These are phyloP conservation scores for Dichotomocladium elegans DNA, from an alignment of 371 early-diverging fungal genomes.

Conservation along the genomic window DNA sequence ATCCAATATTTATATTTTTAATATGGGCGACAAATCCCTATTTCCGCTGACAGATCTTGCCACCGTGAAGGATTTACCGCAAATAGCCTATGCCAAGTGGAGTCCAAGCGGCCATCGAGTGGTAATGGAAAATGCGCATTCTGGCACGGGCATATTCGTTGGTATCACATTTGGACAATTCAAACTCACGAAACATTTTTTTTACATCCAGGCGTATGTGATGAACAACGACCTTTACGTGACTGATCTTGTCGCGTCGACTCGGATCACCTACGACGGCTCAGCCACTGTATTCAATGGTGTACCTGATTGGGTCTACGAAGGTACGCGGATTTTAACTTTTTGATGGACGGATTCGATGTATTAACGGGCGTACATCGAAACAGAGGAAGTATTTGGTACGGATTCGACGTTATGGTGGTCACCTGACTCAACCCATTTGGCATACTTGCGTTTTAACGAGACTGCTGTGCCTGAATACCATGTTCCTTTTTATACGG, in stretches of 20 bases:
- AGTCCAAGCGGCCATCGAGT: conserved; percentile 78
- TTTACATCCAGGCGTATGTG: conserved; percentile 67
- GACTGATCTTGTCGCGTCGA: conserved; percentile 59
- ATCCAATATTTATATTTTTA: conserved; percentile 77
- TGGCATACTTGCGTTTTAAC: conserved; percentile 86
- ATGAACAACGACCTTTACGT: conserved; percentile 85
- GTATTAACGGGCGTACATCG: neutral
- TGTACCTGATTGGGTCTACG: conserved; percentile 97
- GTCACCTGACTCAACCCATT: conserved; percentile 77
- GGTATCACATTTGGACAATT: neutral
- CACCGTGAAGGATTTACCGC: conserved; percentile 26
- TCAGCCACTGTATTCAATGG: conserved; percentile 86
- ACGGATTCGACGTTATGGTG: conserved; percentile 80
- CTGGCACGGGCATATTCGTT: too few relatives aligned
- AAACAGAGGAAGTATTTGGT: conserved; percentile 79
- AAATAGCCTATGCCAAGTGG: conserved; percentile 69
- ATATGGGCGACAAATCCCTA: conserved; percentile 49
- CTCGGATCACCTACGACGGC: conserved; percentile 84
- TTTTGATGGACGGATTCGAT: too few relatives aligned
- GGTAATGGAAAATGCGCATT: too few relatives aligned
- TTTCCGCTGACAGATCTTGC: conserved; percentile 54
- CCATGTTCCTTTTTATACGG: conserved; percentile 65
- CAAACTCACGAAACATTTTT: neutral
- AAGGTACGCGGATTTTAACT: conserved; percentile 39
- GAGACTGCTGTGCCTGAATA: conserved; percentile 82